phyloP scores from a whole-genome alignment of 371 early-diverging fungal species.

The Mucor racemosus region DNA sequence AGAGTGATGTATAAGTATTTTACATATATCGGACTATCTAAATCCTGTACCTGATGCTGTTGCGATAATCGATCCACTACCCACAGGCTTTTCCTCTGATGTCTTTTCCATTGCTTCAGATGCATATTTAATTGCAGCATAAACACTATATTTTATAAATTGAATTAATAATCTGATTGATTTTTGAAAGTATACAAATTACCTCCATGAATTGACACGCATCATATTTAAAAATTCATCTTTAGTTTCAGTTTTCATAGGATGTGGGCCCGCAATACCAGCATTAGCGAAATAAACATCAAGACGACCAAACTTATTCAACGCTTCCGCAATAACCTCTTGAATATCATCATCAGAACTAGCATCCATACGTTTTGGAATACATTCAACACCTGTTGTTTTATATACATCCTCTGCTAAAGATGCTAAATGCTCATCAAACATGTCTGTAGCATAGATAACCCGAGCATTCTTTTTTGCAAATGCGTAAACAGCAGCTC shows the following conservation, averaged over 20 bases:
- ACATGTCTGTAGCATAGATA: slow-evolving; percentile 52
- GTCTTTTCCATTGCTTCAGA: slow-evolving; percentile 37
- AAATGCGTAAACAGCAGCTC: slow-evolving; percentile 45
- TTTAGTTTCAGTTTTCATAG: slow-evolving; percentile 19
- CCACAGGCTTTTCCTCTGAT: slow-evolving; percentile 6
- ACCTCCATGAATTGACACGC: slow-evolving; percentile 40
- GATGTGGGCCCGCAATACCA: slow-evolving; percentile 31
- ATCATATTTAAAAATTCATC: slow-evolving; percentile 33
- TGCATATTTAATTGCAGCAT: slow-evolving; percentile 48
- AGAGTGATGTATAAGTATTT: too few species aligned
- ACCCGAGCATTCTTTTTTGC: slow-evolving; percentile 47
- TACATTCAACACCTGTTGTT: slow-evolving; percentile 42
- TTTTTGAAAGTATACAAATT: background rate
- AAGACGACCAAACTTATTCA: slow-evolving; percentile 49
- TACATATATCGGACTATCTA: too few species aligned
- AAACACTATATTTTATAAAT: slow-evolving; percentile 17
- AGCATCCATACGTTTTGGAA: slow-evolving; percentile 48
- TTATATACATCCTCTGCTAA: slow-evolving; percentile 44
- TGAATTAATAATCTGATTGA: too few species aligned
- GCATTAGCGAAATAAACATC: slow-evolving; percentile 66
- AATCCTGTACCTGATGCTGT: slow-evolving; percentile 41
- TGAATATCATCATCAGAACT: slow-evolving; percentile 43
- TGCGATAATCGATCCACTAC: slow-evolving; percentile 42
- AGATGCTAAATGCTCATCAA: slow-evolving; percentile 31
- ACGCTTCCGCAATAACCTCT: slow-evolving; percentile 39